These are phyloP conservation scores for Vaccinium vitisidaea DNA, from an alignment of 148 eudicot species.

Conservation along the genomic window DNA sequence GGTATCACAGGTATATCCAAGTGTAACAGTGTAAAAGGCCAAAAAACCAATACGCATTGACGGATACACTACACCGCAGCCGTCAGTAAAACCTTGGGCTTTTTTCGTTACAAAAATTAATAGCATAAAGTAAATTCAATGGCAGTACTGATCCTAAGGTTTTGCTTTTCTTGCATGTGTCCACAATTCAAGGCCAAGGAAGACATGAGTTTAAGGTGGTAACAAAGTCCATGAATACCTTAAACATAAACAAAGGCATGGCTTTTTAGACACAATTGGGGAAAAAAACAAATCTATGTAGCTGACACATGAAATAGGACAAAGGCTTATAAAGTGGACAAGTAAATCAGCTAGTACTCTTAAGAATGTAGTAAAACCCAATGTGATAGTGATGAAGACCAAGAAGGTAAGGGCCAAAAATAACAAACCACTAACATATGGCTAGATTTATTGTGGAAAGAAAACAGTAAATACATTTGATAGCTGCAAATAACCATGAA, in stretches of 20 bases:
- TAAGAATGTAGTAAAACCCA: neutral
- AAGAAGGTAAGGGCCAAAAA: neutral
- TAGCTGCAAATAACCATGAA: neutral
- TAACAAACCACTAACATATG: neutral
- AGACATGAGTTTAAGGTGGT: neutral
- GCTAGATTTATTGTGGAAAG: neutral
- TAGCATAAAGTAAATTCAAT: neutral
- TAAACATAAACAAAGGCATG: neutral
- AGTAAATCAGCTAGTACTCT: neutral
- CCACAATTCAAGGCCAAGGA: neutral
- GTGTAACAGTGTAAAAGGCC: too few relatives aligned
- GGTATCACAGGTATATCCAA: too few relatives aligned
- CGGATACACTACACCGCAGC: too few relatives aligned
- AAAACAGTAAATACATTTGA: neutral
- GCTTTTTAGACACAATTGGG: neutral
- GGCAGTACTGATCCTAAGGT: neutral
- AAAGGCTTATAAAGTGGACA: neutral
- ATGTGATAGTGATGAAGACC: neutral
- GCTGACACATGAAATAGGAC: neutral
- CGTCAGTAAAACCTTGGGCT: too few relatives aligned
- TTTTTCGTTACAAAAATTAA: neutral
- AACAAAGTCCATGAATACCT: neutral
- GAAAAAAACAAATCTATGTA: neutral
- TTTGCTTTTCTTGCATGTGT: too few relatives aligned
- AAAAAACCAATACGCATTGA: too few relatives aligned